Conservation (phyloP, 1,284 basidiomycete genomes). For the Microbotryomycetes sp. region DNA sequence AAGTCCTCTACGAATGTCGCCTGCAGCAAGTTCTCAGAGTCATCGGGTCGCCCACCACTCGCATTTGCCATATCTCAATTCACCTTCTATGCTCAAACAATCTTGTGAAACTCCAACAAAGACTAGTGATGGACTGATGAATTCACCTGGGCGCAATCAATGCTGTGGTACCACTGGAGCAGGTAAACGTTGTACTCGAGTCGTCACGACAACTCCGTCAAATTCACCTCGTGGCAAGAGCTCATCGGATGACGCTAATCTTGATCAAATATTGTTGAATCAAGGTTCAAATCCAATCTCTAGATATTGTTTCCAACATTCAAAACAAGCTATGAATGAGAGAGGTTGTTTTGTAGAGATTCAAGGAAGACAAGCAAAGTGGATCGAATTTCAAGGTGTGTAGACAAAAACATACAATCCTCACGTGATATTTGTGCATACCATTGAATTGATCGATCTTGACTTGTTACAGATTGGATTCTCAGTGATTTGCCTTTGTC, state of each 20-base stretch:
- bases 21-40: too few species aligned
- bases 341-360: slow-evolving; percentile 19
- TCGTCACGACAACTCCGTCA: slow-evolving; percentile 4
- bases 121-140: too few species aligned
- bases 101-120: too few species aligned
- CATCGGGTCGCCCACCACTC: too few species aligned
- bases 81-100: too few species aligned
- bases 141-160: slow-evolving; percentile 20
- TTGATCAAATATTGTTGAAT: background rate
- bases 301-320: slow-evolving; percentile 33
- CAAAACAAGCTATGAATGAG: slow-evolving; percentile 27
- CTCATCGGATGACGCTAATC: background rate
- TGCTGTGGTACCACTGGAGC: slow-evolving; percentile 30
- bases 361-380: background rate
- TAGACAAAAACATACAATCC: too few species aligned
- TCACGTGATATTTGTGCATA: slow-evolving; percentile 3
- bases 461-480: slow-evolving; percentile 23
- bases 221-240: background rate
- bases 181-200: slow-evolving; percentile 25
- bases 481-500: slow-evolving; percentile 18
- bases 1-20: too few species aligned
- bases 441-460: slow-evolving; percentile 3
- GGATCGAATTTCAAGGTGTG: slow-evolving; percentile 25
- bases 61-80: too few species aligned
- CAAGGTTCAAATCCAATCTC: background rate